phyloP scores from a whole-genome alignment of 2,329 filamentous ascomycete genomes.

The Colletotrichum spinosum region DNA sequence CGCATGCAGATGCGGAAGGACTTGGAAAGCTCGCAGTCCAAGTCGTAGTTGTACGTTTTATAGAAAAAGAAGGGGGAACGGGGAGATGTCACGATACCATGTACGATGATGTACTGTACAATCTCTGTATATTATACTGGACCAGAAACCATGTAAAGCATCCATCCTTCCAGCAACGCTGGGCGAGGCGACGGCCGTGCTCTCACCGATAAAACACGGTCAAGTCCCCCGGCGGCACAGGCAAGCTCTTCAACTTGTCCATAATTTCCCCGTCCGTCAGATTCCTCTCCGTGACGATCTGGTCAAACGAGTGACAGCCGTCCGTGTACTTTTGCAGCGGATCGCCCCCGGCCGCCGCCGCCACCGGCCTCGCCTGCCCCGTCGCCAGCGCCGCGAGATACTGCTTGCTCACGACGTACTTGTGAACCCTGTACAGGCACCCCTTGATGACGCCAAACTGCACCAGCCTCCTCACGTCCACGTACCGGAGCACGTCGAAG shows the following conservation, averaged over 20 bases:
- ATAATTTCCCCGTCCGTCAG: conserved; percentile 78
- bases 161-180: background rate
- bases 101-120: conserved; percentile 11
- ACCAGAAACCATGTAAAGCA: conserved; percentile 21
- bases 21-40: conserved; percentile 11
- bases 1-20: conserved; percentile 17
- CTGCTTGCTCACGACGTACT: conserved; percentile 81
- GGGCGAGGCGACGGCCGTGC: background rate
- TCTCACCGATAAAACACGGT: conserved; percentile 64
- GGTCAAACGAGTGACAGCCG: conserved; percentile 81
- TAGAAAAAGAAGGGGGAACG: background rate
- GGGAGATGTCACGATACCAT: conserved; percentile 22
- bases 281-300: conserved; percentile 83
- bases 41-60: background rate
- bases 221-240: conserved; percentile 63
- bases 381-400: conserved; percentile 68
- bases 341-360: conserved; percentile 54
- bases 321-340: conserved; percentile 77
- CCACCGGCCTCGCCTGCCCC: conserved; percentile 58
- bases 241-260: conserved; percentile 71
- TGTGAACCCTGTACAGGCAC: conserved; percentile 91
- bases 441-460: conserved; percentile 98
- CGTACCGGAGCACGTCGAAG: conserved; percentile 74
- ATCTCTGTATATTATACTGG: conserved; percentile 8
- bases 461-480: conserved; percentile 91